Evolutionary conservation across 148 eudicot genomes (phyloP), one percentile per base, ranked within the genome.

Genomic region (Suaeda aralocaspica): DNA sequence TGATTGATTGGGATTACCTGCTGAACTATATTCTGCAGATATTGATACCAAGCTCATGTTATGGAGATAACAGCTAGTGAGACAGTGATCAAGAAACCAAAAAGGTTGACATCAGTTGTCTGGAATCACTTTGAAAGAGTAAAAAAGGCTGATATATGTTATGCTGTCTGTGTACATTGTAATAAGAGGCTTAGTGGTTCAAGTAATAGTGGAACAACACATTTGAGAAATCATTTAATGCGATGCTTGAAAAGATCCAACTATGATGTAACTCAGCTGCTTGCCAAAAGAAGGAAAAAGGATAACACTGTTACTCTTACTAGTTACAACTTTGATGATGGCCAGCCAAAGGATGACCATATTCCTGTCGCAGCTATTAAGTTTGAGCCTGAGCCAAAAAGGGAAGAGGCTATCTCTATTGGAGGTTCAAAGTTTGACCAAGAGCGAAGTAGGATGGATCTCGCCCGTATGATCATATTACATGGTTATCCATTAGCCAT

Each of bases 61-160:
- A 93, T 93, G 98, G 98, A 93, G 77, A 69, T 84, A 72, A 46
- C 79, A 72, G 46, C 79, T 39, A 82, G 50, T 70, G 98, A 85
- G 73, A 74, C 82, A 68, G 91, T 92, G 64, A 74, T 81, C n/a
- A 93, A 91, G 84, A 93, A 88, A 80, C 80, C 98, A 18, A 93
- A 93, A 88, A 84, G 98, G 82, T 78, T 93, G 74, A 93, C 98
- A 34, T 93, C 98, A 1, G 85, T 87, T 31, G 98, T 93, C 10
- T 93, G 98, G 98, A 86, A 93, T 72, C 98, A 93, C 80, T 93
- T 93, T 76, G 98, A 93, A 81, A 87, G 98, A 82, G 82, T 93
- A 48, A 90, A 82, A 74, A 93, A 87, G 74, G 92, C 89, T 71
- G 98, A 93, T 45, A 77, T 79, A 24, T 91, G 93, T 70, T 89